phyloP scores from a whole-genome alignment of 805 yeast species.

The Saturnispora saitoi region DNA sequence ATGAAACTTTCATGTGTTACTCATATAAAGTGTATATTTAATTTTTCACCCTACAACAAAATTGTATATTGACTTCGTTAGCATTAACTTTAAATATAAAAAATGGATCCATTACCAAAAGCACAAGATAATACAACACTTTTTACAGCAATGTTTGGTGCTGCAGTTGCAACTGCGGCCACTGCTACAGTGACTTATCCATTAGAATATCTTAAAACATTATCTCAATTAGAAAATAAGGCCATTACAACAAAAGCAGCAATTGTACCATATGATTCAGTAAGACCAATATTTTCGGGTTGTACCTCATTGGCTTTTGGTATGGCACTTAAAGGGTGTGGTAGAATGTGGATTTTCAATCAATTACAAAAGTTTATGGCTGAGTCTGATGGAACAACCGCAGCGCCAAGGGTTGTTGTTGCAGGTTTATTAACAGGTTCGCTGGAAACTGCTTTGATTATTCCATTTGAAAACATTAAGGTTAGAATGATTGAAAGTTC shows the following conservation, averaged over 20 bases:
- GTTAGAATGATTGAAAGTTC: conserved; percentile 72
- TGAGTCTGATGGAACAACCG: conserved; percentile 47
- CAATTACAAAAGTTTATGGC: conserved; percentile 63
- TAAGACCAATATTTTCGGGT: conserved; percentile 41
- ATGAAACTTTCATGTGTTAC: too few relatives aligned
- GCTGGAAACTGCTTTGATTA: conserved; percentile 70
- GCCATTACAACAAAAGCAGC: conserved; percentile 23
- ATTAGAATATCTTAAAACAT: conserved; percentile 60
- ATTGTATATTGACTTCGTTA: neutral
- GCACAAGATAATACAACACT: conserved; percentile 31
- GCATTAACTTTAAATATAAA: neutral
- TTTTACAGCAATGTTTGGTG: conserved; percentile 51
- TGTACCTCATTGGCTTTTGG: conserved; percentile 72
- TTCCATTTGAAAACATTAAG: conserved; percentile 86
- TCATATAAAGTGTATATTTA: too few relatives aligned
- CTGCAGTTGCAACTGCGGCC: conserved; percentile 53
- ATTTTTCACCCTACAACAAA: neutral
- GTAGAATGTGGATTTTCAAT: conserved; percentile 69
- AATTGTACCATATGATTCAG: conserved; percentile 27
- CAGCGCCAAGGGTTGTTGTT: conserved; percentile 72
- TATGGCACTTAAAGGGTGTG: conserved; percentile 59
- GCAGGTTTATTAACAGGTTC: conserved; percentile 83
- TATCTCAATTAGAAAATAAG: conserved; percentile 48
- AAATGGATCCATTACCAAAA: conserved; percentile 22
- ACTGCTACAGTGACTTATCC: conserved; percentile 63